Percentiles rank a stretch among this genome's conserved stretches.
Evolutionary conservation across 331 rosid species (phyloP).

Genomic region (Quercus tomentella): DNA sequence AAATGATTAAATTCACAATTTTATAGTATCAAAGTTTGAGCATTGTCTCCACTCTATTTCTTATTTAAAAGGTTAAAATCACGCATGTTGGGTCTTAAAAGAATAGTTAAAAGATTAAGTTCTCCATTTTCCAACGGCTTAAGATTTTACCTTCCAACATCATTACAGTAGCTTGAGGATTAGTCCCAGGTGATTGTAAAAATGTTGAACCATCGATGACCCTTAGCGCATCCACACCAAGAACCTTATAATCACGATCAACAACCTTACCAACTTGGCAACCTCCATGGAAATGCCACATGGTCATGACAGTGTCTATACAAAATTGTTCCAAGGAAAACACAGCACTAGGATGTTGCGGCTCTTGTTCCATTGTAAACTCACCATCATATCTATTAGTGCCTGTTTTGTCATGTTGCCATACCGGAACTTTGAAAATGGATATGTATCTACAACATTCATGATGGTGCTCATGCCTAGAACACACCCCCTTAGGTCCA

Average conservation of each 20-base stretch:
- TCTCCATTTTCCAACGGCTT: too few species aligned
- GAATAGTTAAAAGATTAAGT: too few species aligned
- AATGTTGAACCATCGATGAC: constrained; percentile 74
- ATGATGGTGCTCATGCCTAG: constrained; percentile 58
- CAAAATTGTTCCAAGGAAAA: constrained; percentile 60
- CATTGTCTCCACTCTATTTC: too few species aligned
- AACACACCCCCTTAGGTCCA: constrained; percentile 47
- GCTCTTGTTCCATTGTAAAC: constrained; percentile 44
- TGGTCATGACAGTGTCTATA: constrained; percentile 61
- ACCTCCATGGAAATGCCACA: constrained; percentile 85
- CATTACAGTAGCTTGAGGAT: constrained; percentile 79
- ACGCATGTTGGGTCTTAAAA: neutral
- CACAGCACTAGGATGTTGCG: constrained; percentile 35
- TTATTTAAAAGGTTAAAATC: neutral
- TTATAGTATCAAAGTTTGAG: too few species aligned
- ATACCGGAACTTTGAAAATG: constrained; percentile 52
- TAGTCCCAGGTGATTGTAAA: constrained; percentile 52
- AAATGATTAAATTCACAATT: too few species aligned
- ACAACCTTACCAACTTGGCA: constrained; percentile 58
- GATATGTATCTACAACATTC: constrained; percentile 43
- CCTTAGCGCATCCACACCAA: constrained; percentile 55
- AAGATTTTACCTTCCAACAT: constrained; percentile 61
- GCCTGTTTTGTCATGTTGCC: constrained; percentile 18
- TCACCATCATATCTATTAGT: constrained; percentile 36
- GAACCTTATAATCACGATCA: constrained; percentile 48